A percentile compares a stretch with the other conserved stretches of the same genome.
phyloP scores from a whole-genome alignment of 2,329 filamentous ascomycete genomes.

The Lachnellula hyalina region DNA sequence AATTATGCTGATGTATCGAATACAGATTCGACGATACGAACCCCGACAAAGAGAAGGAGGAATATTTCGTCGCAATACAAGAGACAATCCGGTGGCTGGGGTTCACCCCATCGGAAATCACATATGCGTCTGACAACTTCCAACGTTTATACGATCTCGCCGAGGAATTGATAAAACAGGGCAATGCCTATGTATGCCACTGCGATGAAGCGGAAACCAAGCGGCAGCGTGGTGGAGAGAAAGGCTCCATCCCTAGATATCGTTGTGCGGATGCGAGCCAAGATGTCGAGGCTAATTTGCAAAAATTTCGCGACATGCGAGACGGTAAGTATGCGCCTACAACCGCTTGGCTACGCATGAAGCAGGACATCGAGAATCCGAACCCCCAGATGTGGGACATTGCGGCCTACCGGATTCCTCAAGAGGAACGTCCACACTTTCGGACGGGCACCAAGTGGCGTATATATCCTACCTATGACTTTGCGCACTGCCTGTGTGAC shows the following conservation, averaged over 20 bases:
- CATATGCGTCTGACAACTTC: slow-evolving; percentile 82
- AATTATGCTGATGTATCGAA: slow-evolving; percentile 40
- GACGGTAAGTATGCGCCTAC: slow-evolving; percentile 78
- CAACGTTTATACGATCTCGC: slow-evolving; percentile 75
- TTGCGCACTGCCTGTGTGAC: slow-evolving; percentile 84
- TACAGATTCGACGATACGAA: slow-evolving; percentile 88
- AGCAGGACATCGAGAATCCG: slow-evolving; percentile 71
- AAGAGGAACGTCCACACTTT: slow-evolving; percentile 58
- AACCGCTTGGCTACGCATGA: slow-evolving; percentile 84
- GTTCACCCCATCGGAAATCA: slow-evolving; percentile 71
- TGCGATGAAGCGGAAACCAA: slow-evolving; percentile 76
- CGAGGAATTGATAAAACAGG: slow-evolving; percentile 70
- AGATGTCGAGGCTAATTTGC: slow-evolving; percentile 45
- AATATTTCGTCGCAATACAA: slow-evolving; percentile 77
- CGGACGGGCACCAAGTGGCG: slow-evolving; percentile 75
- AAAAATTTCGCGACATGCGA: slow-evolving; percentile 75
- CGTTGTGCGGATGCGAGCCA: slow-evolving; percentile 73
- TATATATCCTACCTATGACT: slow-evolving; percentile 91
- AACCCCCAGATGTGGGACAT: slow-evolving; percentile 96
- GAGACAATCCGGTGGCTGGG: slow-evolving; percentile 76
- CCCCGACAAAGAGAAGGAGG: slow-evolving; percentile 81
- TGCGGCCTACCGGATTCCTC: slow-evolving; percentile 76
- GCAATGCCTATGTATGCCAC: slow-evolving; percentile 75
- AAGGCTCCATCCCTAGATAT: slow-evolving; percentile 54
- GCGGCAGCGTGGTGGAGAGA: slow-evolving; percentile 70